These are phyloP conservation scores for Magnolia kwangsiensis DNA, from an alignment of 164 flowering plant species.

Conservation along the genomic window DNA sequence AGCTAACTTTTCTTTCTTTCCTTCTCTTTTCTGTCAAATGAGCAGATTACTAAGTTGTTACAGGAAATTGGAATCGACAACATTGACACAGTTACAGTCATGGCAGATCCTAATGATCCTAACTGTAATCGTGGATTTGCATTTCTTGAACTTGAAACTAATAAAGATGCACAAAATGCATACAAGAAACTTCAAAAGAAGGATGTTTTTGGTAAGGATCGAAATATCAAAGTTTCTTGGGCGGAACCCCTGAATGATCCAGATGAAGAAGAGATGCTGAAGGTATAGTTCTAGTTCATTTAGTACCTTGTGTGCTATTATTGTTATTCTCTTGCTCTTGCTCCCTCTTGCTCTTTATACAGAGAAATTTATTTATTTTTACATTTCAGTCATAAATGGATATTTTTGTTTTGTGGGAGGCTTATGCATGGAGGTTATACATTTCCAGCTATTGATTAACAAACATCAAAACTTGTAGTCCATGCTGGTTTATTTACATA, in stretches of 20 bases:
- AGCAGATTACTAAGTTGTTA: slow-evolving; percentile 27
- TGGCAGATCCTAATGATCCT: slow-evolving; percentile 27
- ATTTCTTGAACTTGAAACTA: slow-evolving; percentile 40
- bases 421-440: too few species aligned
- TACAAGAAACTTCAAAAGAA: slow-evolving; percentile 37
- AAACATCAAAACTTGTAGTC: too few species aligned
- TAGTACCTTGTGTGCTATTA: not conserved
- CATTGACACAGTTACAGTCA: slow-evolving; percentile 30
- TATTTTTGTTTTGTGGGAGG: too few species aligned
- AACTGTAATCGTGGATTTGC: slow-evolving; percentile 43
- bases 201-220: slow-evolving; percentile 28
- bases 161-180: slow-evolving; percentile 38
- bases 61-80: slow-evolving; percentile 31
- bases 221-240: slow-evolving; percentile 36
- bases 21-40: not conserved
- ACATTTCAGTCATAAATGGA: not conserved
- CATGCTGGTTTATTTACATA: too few species aligned
- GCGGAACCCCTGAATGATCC: slow-evolving; percentile 40
- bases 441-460: too few species aligned
- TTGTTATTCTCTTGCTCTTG: not conserved
- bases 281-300: slow-evolving; percentile 21
- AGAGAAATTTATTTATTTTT: too few species aligned
- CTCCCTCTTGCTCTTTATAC: not conserved
- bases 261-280: slow-evolving; percentile 34
- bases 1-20: not conserved